Conservation (phyloP, 805 yeast genomes). For the Zygosaccharomyces siamensis region DNA sequence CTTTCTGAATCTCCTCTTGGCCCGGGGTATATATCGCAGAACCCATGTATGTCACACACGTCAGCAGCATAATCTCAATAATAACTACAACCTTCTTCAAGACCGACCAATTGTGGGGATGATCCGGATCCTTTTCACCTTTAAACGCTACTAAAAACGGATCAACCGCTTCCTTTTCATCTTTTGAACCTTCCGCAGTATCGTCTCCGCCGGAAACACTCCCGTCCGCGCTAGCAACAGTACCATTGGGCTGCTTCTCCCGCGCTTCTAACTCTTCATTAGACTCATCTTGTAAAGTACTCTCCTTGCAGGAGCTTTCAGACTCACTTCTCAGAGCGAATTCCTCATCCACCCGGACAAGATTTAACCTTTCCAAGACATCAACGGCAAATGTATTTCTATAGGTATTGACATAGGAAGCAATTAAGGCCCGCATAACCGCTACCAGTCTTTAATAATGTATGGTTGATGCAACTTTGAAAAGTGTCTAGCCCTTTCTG, state of each 20-base stretch:
- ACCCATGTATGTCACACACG: conserved; percentile 51
- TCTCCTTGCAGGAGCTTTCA: neutral
- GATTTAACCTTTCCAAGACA: conserved; percentile 18
- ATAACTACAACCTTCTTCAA: conserved; percentile 39
- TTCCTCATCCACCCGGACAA: neutral
- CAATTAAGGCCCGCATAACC: neutral
- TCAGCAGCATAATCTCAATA: conserved; percentile 41
- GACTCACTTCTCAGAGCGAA: neutral
- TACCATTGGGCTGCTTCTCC: neutral
- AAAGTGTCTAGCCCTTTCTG: too few species aligned
- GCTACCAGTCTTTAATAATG: neutral
- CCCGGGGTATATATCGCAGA: conserved; percentile 55
- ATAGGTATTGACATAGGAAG: conserved; percentile 6
- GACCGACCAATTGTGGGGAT: conserved; percentile 54
- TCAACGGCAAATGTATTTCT: conserved; percentile 27
- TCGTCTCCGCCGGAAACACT: neutral
- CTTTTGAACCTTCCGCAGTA: neutral
- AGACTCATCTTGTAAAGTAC: neutral
- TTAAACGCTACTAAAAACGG: conserved; percentile 28
- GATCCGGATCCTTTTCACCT: conserved; percentile 45
- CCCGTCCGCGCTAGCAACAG: neutral
- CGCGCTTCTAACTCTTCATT: neutral
- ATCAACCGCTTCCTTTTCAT: conserved; percentile 21
- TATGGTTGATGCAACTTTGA: neutral
- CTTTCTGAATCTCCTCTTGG: conserved; percentile 39